Base-by-base conservation (phyloP, 1,284 basidiomycete species). In the Gastroboletus turbinatus region DNA sequence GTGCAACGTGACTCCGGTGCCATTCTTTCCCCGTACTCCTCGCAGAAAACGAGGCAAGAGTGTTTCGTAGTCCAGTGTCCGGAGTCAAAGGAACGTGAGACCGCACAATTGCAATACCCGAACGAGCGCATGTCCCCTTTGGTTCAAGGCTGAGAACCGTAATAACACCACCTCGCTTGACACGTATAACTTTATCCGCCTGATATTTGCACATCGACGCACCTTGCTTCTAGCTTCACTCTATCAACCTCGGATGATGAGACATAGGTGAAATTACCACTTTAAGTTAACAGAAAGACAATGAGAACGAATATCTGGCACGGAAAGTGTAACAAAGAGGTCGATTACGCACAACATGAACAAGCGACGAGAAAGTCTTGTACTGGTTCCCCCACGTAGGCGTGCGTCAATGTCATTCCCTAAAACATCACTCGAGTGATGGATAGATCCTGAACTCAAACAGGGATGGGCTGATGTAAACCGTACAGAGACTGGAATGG, bases 1-100 rank as follows among this genome's bases (percentile, higher is more conserved):
- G 39, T 32, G 39, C 55, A 59, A 35, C 54, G 47, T 59, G 58
- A 46, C 38, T 21, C 16, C 16, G n/a, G 19, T 21, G 16, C 23
- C 16, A 33, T 33, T 4, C 35, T 38, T 23, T 40, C 25, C 42
- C 50, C 57, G 61, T 27, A 40, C 5, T 11, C 43, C 25, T 39
- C 61, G 61, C 58, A 40, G 16, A 33, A 47, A 51, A 59, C 48
- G 59, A 61, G 52, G 53, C 46, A 45, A 35, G 35, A 11, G 17
- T 8, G 60, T 42, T 46, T 32, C 43, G 17, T 35, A 23, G 42
- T 39, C 17, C 45, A 46, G 23, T 11, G 13, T 3, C 29, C 32
- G 17, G 14, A 10, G 33, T 32, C 7, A 3, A 30, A n/a, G 14
- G 23, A 27, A 35, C 58, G 35, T 59, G 60, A 51, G 54, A 51